Evolutionary conservation across 805 yeast species (phyloP).

Genomic region (Henningerozyma blattae): DNA sequence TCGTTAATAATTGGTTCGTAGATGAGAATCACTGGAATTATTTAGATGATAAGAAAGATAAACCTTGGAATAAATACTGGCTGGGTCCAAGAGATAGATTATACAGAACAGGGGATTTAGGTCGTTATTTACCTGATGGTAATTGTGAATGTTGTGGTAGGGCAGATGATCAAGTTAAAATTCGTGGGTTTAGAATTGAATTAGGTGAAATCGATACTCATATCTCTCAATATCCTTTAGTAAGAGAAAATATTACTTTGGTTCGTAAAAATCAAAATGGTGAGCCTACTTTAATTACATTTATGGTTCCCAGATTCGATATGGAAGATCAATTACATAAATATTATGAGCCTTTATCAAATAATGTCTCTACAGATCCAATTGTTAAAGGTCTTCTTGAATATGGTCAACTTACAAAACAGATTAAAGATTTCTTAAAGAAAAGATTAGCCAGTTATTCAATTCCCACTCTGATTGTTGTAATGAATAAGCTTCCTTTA

Average conservation of each 20-base stretch:
- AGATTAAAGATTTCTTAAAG: slow-evolving; percentile 71
- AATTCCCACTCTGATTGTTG: slow-evolving; percentile 84
- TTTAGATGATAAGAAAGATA: slow-evolving; percentile 37
- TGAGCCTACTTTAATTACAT: slow-evolving; percentile 85
- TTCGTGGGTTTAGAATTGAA: slow-evolving; percentile 97
- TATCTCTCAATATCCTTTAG: slow-evolving; percentile 82
- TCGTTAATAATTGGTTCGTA: slow-evolving; percentile 84
- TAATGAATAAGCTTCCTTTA: slow-evolving; percentile 73
- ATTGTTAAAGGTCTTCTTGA: slow-evolving; percentile 69
- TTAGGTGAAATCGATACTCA: slow-evolving; percentile 97
- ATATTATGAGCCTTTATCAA: slow-evolving; percentile 33
- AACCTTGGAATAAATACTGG: slow-evolving; percentile 71
- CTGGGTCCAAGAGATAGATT: slow-evolving; percentile 90
- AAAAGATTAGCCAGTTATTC: slow-evolving; percentile 88
- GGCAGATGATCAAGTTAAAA: slow-evolving; percentile 97
- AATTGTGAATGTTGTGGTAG: slow-evolving; percentile 97
- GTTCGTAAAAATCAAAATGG: slow-evolving; percentile 87
- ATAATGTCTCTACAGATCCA: slow-evolving; percentile 36
- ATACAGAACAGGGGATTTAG: slow-evolving; percentile 95
- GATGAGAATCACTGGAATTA: slow-evolving; percentile 50
- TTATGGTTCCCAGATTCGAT: slow-evolving; percentile 72
- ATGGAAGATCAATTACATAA: slow-evolving; percentile 34
- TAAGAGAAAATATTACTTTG: slow-evolving; percentile 85
- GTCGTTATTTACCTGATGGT: slow-evolving; percentile 93
- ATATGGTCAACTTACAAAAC: slow-evolving; percentile 66